A percentile compares a stretch with the other conserved stretches of the same genome.
These are phyloP conservation scores for Protomyces arabidopsidicola DNA, from an alignment of 1,139 yeast genomes.

Conservation along the genomic window DNA sequence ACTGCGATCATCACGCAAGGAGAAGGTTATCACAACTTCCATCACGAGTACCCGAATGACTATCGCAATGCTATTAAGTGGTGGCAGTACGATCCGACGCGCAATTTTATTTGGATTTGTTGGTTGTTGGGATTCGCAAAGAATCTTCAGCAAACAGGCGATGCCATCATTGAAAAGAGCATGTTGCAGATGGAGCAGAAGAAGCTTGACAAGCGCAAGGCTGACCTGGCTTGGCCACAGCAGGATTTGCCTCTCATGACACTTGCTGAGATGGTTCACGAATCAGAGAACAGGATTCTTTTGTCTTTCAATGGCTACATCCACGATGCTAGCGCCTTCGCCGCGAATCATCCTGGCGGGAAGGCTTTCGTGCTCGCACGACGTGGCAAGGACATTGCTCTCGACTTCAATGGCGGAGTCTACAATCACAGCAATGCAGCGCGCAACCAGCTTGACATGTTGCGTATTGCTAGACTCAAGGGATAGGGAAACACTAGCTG, in stretches of 20 bases:
- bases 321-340: constrained; percentile 78
- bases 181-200: constrained; percentile 92
- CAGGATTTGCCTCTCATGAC: constrained; percentile 87
- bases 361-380: constrained; percentile 79
- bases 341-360: constrained; percentile 96
- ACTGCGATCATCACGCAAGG: constrained; percentile 96
- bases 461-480: constrained; percentile 80
- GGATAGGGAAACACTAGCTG: too few relatives aligned
- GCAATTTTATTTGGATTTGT: constrained; percentile 63
- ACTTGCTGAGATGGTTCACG: constrained; percentile 68
- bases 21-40: constrained; percentile 99
- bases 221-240: constrained; percentile 79
- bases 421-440: constrained; percentile 97
- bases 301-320: constrained; percentile 89
- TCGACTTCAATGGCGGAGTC: constrained; percentile 96
- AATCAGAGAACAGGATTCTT: constrained; percentile 57
- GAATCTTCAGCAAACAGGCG: constrained; percentile 87
- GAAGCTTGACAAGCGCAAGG: constrained; percentile 77
- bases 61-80: constrained; percentile 96
- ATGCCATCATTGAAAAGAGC: constrained; percentile 95
- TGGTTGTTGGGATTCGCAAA: constrained; percentile 80
- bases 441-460: constrained; percentile 86
- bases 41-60: constrained; percentile 97
- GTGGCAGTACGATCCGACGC: constrained; percentile 99
- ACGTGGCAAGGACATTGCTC: constrained; percentile 91